phyloP scores from a whole-genome alignment of 2,329 filamentous ascomycete species.

The Aspergillus sclerotialis region DNA sequence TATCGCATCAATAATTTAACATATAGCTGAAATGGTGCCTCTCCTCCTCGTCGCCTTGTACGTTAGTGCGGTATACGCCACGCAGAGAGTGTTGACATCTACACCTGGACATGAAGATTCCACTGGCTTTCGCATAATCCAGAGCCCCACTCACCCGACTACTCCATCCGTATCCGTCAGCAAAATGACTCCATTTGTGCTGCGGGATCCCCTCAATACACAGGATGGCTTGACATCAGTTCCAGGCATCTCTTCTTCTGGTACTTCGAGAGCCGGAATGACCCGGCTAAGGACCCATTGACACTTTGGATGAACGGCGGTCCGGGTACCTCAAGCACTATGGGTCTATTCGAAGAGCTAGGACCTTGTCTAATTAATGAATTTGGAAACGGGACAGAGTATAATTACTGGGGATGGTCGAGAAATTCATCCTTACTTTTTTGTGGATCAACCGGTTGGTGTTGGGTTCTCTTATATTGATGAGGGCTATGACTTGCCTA shows the following conservation, averaged over 20 bases:
- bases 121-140: too few species aligned
- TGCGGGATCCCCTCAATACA: slow-evolving; percentile 20
- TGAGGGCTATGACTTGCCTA: slow-evolving; percentile 9
- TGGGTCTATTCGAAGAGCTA: slow-evolving; percentile 12
- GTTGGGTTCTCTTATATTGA: slow-evolving; percentile 22
- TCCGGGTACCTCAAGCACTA: slow-evolving; percentile 14
- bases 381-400: slow-evolving; percentile 14
- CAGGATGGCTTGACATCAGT: slow-evolving; percentile 19
- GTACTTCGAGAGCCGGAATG: slow-evolving; percentile 19
- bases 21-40: too few species aligned
- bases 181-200: slow-evolving; percentile 19
- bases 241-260: slow-evolving; percentile 14
- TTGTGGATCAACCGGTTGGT: slow-evolving; percentile 20
- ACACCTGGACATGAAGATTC: too few species aligned
- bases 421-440: slow-evolving; percentile 18
- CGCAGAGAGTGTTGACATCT: too few species aligned
- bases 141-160: too few species aligned
- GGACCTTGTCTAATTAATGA: slow-evolving; percentile 12
- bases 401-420: slow-evolving; percentile 16
- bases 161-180: slow-evolving; percentile 18
- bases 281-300: slow-evolving; percentile 12
- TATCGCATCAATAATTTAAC: too few species aligned
- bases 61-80: too few species aligned
- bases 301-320: slow-evolving; percentile 18
- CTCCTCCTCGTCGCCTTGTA: too few species aligned